Base-by-base conservation (phyloP, 768 basidiomycete genomes). In the Hericium coralloides region DNA sequence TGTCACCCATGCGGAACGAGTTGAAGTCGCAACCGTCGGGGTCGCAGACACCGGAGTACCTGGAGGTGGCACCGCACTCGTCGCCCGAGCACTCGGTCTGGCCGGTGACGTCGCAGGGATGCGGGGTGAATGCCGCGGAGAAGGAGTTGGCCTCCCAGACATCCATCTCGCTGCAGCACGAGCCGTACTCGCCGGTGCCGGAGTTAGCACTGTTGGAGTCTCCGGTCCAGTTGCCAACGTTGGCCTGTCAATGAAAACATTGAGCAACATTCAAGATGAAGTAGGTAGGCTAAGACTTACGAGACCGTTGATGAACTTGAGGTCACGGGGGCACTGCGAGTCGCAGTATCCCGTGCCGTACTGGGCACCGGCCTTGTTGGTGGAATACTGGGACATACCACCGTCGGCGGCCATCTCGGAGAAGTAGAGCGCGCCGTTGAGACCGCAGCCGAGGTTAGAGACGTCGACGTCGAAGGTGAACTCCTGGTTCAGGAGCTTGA, bases 311-410 rank as follows among this genome's bases (percentile, higher is more conserved):
- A 83, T 82, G 71, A 80, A 82, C 71, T 83, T 82, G 70, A 82
- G 68, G 65, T 81, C 81, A 38, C 73, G 72, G 2, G 80, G 79
- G 69, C 80, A 82, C 66, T 82, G 80, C 17, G 82, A 76, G 66
- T 84, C 82, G 67, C 82, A 83, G 70, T 84, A 84, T 12, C 82
- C 82, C 15, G 81, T 81, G 50, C 81, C 81, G 68, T 78, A 84
- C 67, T 79, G 75, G 64, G 80, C 78, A 62, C 79, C 80, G 55
- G 80, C 79, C 74, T 76, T 77, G 75, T 83, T 82, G 66, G 60
- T 71, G 17, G 79, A 58, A 70, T 69, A 79, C 63, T 73, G 71
- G 56, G 79, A 59, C 61, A 74, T 47, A 48, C 79, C 81, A 72
- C 81, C 81, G 62, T 82, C 79, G 14, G 74, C 74, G 62, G 78